phyloP scores from a whole-genome alignment of 495 filamentous ascomycete species.

The Cercophora scortea region DNA sequence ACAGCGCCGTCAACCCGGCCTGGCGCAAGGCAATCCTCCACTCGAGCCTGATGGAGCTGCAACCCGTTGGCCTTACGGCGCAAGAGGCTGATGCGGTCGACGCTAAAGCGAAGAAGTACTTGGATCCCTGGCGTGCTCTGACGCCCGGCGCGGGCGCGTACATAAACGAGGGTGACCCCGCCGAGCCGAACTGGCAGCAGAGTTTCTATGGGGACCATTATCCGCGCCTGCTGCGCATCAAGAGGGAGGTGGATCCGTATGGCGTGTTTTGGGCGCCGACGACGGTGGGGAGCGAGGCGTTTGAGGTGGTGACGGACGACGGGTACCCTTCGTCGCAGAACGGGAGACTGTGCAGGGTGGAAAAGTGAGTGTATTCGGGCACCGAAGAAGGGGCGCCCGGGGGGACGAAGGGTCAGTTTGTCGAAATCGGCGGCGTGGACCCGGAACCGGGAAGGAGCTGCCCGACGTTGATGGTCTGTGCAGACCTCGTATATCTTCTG shows the following conservation, averaged over 20 bases:
- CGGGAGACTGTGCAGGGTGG: constrained; percentile 18
- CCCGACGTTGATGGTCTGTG: too few species aligned
- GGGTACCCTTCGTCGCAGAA: constrained; percentile 25
- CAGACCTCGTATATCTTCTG: too few species aligned
- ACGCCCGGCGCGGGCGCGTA: constrained; percentile 33
- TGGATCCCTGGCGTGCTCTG: constrained; percentile 25
- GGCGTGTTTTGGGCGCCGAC: constrained; percentile 46
- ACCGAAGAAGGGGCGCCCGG: neutral
- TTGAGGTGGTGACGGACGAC: constrained; percentile 25
- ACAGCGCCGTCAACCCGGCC: constrained; percentile 46
- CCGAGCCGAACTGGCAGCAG: constrained; percentile 50
- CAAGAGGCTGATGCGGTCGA: constrained; percentile 17
- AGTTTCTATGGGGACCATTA: constrained; percentile 50
- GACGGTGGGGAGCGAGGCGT: constrained; percentile 45
- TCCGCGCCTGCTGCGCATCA: constrained; percentile 35
- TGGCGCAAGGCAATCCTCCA: constrained; percentile 48
- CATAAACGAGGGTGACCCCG: constrained; percentile 43
- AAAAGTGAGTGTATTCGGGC: neutral
- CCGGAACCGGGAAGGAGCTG: too few species aligned
- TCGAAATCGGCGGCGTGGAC: neutral
- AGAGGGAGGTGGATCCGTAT: constrained; percentile 44
- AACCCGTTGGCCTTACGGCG: constrained; percentile 19
- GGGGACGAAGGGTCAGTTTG: neutral
- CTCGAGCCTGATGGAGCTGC: constrained; percentile 33
- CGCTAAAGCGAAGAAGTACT: constrained; percentile 13